phyloP scores from a whole-genome alignment of 345 rosid genomes.

The Ceriops tagal region DNA sequence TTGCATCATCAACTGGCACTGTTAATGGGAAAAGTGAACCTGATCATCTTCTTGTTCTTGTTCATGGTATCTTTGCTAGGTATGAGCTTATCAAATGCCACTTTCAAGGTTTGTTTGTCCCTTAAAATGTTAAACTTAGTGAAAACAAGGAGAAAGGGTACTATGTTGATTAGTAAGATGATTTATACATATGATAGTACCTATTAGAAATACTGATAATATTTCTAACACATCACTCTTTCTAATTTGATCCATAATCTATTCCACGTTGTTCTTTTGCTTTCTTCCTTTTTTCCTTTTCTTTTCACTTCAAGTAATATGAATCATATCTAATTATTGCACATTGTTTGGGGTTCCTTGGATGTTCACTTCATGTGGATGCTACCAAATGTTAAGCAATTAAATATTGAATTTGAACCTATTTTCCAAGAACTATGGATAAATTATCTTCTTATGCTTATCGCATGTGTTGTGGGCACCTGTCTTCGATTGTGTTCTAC shows the following conservation, averaged over 20 bases:
- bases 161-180: not conserved
- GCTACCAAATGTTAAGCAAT: too few relatives aligned
- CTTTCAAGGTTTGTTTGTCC: not conserved
- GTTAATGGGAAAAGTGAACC: conserved; percentile 49
- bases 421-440: too few relatives aligned
- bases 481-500: too few relatives aligned
- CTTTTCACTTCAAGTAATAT: not conserved
- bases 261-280: not conserved
- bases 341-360: too few relatives aligned
- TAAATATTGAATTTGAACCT: too few relatives aligned
- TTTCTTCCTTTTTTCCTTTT: too few relatives aligned
- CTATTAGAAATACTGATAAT: too few relatives aligned
- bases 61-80: conserved; percentile 96
- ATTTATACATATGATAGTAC: too few relatives aligned
- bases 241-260: not conserved
- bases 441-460: too few relatives aligned
- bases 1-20: conserved; percentile 34
- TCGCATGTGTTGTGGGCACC: too few relatives aligned
- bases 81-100: conserved; percentile 23
- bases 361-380: too few relatives aligned
- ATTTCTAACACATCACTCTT: not conserved
- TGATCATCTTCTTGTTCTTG: conserved; percentile 98
- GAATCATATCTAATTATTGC: too few relatives aligned
- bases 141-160: not conserved
- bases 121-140: not conserved